phyloP scores from a whole-genome alignment of 2,329 filamentous ascomycete genomes.

The Tolypocladium inflatum region DNA sequence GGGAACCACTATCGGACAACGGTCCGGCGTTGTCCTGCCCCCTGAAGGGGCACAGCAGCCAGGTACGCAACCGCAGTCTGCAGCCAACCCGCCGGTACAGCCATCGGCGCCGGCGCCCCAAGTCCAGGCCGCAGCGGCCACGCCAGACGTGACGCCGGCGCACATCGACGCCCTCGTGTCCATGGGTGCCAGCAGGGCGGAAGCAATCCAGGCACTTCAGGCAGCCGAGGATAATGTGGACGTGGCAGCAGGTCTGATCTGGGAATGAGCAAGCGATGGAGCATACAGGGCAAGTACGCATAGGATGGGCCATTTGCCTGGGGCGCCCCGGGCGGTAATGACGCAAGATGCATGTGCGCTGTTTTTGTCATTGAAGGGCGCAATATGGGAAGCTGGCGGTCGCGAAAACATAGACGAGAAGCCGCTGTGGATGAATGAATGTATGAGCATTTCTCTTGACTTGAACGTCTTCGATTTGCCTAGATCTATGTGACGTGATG shows the following conservation, averaged over 20 bases:
- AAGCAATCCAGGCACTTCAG: constrained; percentile 72
- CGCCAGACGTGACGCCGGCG: constrained; percentile 43
- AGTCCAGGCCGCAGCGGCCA: constrained; percentile 15
- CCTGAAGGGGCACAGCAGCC: constrained; percentile 10
- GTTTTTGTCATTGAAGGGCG: background rate
- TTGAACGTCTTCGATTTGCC: background rate
- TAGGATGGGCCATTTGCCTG: background rate
- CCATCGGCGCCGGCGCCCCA: constrained; percentile 16
- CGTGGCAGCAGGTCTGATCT: constrained; percentile 23
- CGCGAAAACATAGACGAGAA: background rate
- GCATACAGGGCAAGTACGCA: background rate
- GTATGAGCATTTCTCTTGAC: background rate
- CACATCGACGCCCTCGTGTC: constrained; percentile 67
- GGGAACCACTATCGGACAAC: constrained; percentile 79
- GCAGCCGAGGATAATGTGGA: constrained; percentile 82
- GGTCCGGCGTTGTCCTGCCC: constrained; percentile 62
- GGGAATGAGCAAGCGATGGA: constrained; percentile 3
- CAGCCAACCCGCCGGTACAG: constrained; percentile 9
- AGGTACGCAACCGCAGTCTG: constrained; percentile 7
- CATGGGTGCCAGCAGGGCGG: constrained; percentile 66
- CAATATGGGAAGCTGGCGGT: background rate
- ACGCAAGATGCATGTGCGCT: background rate
- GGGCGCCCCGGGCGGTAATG: background rate
- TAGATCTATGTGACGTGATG: background rate
- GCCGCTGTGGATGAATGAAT: background rate